Evolutionary conservation across 129 eudicot genomes (phyloP), one percentile per base, ranked within the genome.

Genomic region (Centaurea solstitialis): DNA sequence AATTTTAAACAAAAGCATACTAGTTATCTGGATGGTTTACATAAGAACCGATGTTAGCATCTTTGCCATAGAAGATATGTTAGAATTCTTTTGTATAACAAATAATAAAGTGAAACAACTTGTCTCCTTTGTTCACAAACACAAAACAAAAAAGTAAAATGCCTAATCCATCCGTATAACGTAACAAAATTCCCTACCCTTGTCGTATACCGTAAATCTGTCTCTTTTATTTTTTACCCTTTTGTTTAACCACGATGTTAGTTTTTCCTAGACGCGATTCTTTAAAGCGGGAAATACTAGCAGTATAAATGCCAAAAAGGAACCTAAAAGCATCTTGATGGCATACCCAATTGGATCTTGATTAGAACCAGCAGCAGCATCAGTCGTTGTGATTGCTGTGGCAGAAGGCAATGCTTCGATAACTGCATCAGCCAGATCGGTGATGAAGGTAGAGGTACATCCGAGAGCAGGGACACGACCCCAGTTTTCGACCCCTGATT

Each of bases 401-500:
- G 99, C 97, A 75, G 89, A 90, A 76, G 99, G 99, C 71, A 94
- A 85, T 8, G 99, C 99, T 82, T 94, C 99, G 57, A 89, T 88
- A n/a, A 94, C 99, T 18, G 99, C 99, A 78, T 94, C 99, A 38
- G 97, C 97, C 70, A 94, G 85, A 73, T 92, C 99, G 8, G 86
- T 74, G 23, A 94, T 92, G 86, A 94, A 94, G 18, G 94, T 78
- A 9, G 91, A 71, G 17, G 91, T 90, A 71, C 97, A 90, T 67
- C 93, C 93, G 3, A 94, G 90, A 77, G 99, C 97, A n/a, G 99
- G 99, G 62, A 94, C 99, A 67, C 99, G 93, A 10, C 99, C 99
- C 99, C 99, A 94, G 17, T 90, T 90, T 81, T 86, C 85, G 11
- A 94, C 87, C 6, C 99, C 99, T 0, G 99, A 94, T 79, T 90